phyloP scores from a whole-genome alignment of 371 early-diverging fungal genomes.

The Catenaria anguillulae region DNA sequence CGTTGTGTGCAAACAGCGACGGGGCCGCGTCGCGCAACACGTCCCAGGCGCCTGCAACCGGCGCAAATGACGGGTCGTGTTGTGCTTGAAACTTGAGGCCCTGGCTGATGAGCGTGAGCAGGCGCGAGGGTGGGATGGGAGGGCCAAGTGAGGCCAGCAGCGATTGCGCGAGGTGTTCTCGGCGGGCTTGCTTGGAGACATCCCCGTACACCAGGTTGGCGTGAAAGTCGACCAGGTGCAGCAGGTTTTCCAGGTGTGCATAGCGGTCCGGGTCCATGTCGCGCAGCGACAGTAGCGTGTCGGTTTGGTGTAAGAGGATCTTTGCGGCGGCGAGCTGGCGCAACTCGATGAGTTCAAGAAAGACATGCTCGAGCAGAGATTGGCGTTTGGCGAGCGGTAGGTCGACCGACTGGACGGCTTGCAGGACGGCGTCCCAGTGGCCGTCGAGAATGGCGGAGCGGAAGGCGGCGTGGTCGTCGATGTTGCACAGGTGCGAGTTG shows the following conservation, averaged over 20 bases:
- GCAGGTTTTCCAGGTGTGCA: constrained; percentile 53
- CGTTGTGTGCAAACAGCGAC: constrained; percentile 26
- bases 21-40: constrained; percentile 52
- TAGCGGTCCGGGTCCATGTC: constrained; percentile 63
- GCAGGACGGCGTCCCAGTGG: constrained; percentile 71
- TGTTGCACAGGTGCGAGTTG: constrained; percentile 54
- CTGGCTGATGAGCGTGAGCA: constrained; percentile 66
- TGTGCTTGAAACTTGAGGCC: constrained; percentile 69
- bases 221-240: constrained; percentile 34
- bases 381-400: constrained; percentile 49
- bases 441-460: constrained; percentile 56
- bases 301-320: constrained; percentile 68
- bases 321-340: constrained; percentile 69
- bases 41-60: constrained; percentile 35
- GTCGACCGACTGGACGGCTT: constrained; percentile 46
- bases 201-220: neutral
- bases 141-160: constrained; percentile 48
- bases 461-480: constrained; percentile 58
- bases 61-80: constrained; percentile 44
- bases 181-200: neutral
- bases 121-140: constrained; percentile 57
- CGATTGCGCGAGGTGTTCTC: constrained; percentile 14
- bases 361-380: constrained; percentile 80
- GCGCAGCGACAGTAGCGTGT: constrained; percentile 58
- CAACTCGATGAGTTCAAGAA: constrained; percentile 68